Base-by-base conservation (phyloP, 2,329 filamentous ascomycete genomes). In the Coniochaeta sp. region DNA sequence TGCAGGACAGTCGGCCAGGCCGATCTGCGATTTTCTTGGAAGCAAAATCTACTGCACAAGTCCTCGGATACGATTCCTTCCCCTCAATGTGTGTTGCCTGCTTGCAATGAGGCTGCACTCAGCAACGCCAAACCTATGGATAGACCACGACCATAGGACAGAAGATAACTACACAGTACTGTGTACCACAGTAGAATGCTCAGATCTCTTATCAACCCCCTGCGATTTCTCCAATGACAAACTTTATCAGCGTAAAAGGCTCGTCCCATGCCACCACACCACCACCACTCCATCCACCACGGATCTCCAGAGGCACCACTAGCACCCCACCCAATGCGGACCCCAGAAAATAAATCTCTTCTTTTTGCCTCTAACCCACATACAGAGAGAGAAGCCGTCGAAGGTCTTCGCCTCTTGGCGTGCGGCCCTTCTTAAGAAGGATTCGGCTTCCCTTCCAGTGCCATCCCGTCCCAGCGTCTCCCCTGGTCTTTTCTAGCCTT, bases 321-420 rank as follows among this genome's bases (percentile, higher is more conserved):
- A 10, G 5, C 30, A 5, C 30, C 5, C 30, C 30, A 32, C 30
- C 30, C 30, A 40, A 16, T 40, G 17, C 38, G 17, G 38, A 40
- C 38, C 47, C 47, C 47, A 52, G 47, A 30, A 52, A 52, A 52
- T 52, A 52, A 52, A 52, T 52, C 47, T 52, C 47, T 52, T 52
- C 47, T 30, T 52, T 24, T 30, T 17, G 47, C 47, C 22, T 52
- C 47, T 22, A 52, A n/a, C 47, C 47, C 26, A 52, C 26, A 52
- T 30, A 24, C 24, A 52, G 47, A 28, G 47, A 52, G 47, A 28
- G 47, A 28, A 52, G 47, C 47, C 26, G 47, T 52, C 30, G 47
- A 52, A 17, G 14, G 14, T 17, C 47, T 17, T 52, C 22, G 24
- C 9, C 47, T n/a, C 16, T 24, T 16, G 47, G 47, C 17, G 47